phyloP scores from a whole-genome alignment of 2,329 filamentous ascomycete species.

The Knoxdaviesia capensis region DNA sequence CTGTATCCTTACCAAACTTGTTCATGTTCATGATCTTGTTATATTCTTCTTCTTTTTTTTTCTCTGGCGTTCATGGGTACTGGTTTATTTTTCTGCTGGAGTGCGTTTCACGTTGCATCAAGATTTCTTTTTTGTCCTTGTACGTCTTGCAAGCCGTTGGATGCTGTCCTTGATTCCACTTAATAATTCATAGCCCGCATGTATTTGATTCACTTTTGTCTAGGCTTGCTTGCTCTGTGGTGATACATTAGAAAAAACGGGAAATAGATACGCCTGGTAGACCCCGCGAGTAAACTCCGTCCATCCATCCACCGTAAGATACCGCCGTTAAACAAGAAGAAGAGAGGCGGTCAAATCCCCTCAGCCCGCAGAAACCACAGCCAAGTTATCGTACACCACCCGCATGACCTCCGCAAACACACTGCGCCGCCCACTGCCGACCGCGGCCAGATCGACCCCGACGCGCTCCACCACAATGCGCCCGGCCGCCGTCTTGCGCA shows the following conservation, averaged over 20 bases:
- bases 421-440: conserved; percentile 15
- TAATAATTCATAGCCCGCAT: neutral
- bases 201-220: too few species aligned
- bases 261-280: too few species aligned
- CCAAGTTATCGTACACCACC: conserved; percentile 85
- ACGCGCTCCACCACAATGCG: conserved; percentile 74
- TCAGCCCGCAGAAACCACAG: conserved; percentile 50
- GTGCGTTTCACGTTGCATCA: too few species aligned
- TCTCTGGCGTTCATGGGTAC: neutral
- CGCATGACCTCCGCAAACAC: conserved; percentile 76
- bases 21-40: neutral
- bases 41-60: neutral
- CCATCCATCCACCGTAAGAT: too few species aligned
- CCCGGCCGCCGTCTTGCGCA: conserved; percentile 73
- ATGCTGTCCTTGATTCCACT: too few species aligned
- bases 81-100: neutral
- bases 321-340: too few species aligned
- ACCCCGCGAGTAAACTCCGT: too few species aligned
- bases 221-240: too few species aligned
- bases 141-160: too few species aligned
- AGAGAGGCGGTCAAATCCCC: neutral
- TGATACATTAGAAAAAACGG: too few species aligned
- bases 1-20: too few species aligned
- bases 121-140: too few species aligned
- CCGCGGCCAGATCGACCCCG: conserved; percentile 17